Base-by-base conservation (phyloP, 305 asterid species). In the Fraxinus sp. region DNA sequence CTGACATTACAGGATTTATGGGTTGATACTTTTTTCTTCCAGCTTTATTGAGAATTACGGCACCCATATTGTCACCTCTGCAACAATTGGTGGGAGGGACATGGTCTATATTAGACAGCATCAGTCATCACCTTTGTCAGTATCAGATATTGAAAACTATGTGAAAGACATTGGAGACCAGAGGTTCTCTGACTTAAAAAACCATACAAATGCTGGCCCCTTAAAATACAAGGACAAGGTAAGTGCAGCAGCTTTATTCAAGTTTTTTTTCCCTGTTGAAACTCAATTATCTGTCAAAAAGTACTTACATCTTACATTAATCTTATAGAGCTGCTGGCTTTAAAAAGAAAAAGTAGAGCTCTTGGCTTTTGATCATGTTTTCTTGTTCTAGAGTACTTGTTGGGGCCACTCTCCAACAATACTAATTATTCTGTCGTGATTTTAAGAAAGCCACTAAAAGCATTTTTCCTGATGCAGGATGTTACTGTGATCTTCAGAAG, bases 141-240 rank as follows among this genome's bases (percentile, higher is more conserved):
- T 85, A 33, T 68, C 86, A 4, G 99, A 96, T 73, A 91, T 96
- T 80, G 97, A 93, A 87, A 90, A 87, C 85, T 94, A 96, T 46
- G 96, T 96, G 83, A 93, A 90, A 64, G 99, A 96, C 83, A 92
- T 96, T 82, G 95, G 90, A 85, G 98, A 96, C 8, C 99, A 96
- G 86, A 92, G 99, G 82, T 96, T 94, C 85, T 90, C 96, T 6
- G 95, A 93, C 83, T 88, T 91, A 16, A 94, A 91, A 86, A 90
- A 87, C 84, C 93, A 89, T 80, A 72, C 95, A 75, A 92, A 89
- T 89, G 88, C 93, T 0, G 96, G 96, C 75, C 87, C 98, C 75
- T 90, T 94, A 82, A 96, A 91, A 86, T 96, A 94, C 87, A 96
- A 94, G 92, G 99, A 96, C 91, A 96, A 96, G 99, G 99, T 96